Percentiles rank a stretch among this genome's conserved stretches.
Conservation (phyloP, 176 grass and related monocot genomes). For the Tillandsia leiboldiana region DNA sequence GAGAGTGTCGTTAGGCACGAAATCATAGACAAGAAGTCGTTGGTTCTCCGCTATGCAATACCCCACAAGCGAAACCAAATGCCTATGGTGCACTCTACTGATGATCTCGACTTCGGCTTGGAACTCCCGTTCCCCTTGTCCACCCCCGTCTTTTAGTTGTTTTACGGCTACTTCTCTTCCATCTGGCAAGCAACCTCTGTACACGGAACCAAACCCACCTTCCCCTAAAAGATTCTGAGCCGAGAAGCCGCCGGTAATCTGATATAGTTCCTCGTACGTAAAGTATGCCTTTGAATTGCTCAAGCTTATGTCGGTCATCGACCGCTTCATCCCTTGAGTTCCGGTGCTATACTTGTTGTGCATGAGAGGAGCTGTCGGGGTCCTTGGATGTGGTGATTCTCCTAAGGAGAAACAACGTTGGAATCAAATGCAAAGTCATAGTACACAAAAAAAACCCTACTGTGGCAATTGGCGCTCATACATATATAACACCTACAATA, state of each 20-base stretch:
- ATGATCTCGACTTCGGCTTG: constrained; percentile 94
- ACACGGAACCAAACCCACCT: constrained; percentile 81
- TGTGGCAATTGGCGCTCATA: neutral
- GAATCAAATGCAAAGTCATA: constrained; percentile 5
- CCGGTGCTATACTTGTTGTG: constrained; percentile 33
- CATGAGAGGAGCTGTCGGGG: constrained; percentile 34
- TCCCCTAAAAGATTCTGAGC: constrained; percentile 59
- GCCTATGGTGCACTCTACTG: constrained; percentile 73
- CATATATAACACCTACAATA: neutral
- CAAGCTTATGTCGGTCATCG: constrained; percentile 53
- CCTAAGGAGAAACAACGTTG: constrained; percentile 10
- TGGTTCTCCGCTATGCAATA: constrained; percentile 65
- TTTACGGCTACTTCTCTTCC: constrained; percentile 76
- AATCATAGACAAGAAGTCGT: constrained; percentile 81
- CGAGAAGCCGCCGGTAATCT: constrained; percentile 75
- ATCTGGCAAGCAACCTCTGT: constrained; percentile 53
- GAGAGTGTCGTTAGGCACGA: constrained; percentile 63
- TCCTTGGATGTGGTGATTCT: constrained; percentile 22
- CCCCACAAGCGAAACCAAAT: constrained; percentile 88
- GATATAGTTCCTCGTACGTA: constrained; percentile 58
- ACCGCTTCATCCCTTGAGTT: constrained; percentile 28
- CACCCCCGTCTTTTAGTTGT: constrained; percentile 51
- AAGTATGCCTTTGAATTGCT: constrained; percentile 46
- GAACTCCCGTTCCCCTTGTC: constrained; percentile 90
- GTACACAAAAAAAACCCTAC: neutral